Conservation (phyloP, 352 stramenopile species). For the Pythium dissimile region DNA sequence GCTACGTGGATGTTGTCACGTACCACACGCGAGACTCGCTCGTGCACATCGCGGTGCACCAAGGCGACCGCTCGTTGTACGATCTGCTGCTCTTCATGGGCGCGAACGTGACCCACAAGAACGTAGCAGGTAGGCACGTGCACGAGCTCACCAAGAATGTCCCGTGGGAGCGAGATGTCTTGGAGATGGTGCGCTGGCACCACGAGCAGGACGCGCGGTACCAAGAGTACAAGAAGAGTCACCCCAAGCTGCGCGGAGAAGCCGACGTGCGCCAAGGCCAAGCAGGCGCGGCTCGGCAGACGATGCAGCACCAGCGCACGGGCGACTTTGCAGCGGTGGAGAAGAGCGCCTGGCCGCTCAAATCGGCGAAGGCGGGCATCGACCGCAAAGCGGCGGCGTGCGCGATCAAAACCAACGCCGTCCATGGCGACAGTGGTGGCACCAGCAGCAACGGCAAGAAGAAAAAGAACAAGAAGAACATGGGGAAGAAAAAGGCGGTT, state of each 20-base stretch:
- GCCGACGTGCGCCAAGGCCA: neutral
- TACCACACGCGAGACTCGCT: slow-evolving; percentile 16
- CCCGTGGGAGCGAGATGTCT: slow-evolving; percentile 5
- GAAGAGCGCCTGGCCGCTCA: too few species aligned
- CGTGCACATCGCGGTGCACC: slow-evolving; percentile 4
- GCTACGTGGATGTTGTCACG: slow-evolving; percentile 10
- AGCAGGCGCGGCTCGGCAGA: neutral
- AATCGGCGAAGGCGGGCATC: too few species aligned
- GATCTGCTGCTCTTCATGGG: neutral
- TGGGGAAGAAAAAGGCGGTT: neutral
- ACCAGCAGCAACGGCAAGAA: slow-evolving; percentile 10
- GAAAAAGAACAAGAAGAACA: slow-evolving; percentile 25
- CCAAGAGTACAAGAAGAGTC: neutral
- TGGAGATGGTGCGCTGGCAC: neutral
- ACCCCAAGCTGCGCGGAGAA: neutral
- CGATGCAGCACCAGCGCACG: neutral
- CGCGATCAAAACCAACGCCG: too few species aligned
- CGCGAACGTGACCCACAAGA: neutral
- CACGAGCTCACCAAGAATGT: slow-evolving; percentile 4
- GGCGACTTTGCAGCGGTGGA: too few species aligned
- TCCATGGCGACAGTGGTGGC: neutral
- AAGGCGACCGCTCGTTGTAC: neutral
- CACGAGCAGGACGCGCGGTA: neutral
- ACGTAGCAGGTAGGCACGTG: slow-evolving; percentile 7
- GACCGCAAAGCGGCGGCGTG: neutral